Base-by-base conservation (phyloP, 345 rosid genomes). In the Salix koriyanagi region DNA sequence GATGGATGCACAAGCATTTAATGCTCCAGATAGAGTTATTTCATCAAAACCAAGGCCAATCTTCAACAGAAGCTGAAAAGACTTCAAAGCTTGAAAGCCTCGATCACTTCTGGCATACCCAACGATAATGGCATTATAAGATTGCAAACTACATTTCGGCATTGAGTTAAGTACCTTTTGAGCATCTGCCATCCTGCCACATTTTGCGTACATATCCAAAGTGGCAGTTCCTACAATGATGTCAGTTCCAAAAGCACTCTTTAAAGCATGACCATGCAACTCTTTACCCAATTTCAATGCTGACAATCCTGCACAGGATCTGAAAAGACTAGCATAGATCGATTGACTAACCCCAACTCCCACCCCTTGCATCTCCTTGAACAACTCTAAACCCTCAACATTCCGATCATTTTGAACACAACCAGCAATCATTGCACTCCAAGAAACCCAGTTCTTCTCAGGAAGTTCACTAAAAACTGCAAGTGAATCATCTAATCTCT, bases 131-230 rank as follows among this genome's bases (percentile, higher is more conserved):
- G 99, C 99, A 80, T 93, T 96, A 75, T 88, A 88, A 67, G 96
- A 91, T 77, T 91, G 98, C 83, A 91, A 77, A 65, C 83, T 87
- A 75, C 28, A 91, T 76, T 72, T 79, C 13, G 87, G 92, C 75
- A 94, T 86, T n/a, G 80, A 79, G 79, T 84, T 85, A 86, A 96
- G 91, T 69, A 89, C 50, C 85, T 84, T 88, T 77, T 83, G 86
- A 85, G 99, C 96, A 81, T 88, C 91, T 64, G 23, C 67, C 83
- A 91, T 83, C 61, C 86, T 80, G 41, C 86, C 89, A 77, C 96
- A 91, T 86, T 93, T 96, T 23, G 97, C 90, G 67, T 96, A 96
- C 99, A 96, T 93, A 83, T 96, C 98, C 83, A 96, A 72, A 12
- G 87, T 91, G 18, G 99, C 96, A 46, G 98, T 96, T 46, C 93